Percentiles rank a stretch among this genome's conserved stretches.
Evolutionary conservation across 129 eudicot species (phyloP).

Genomic region (Centella asiatica): DNA sequence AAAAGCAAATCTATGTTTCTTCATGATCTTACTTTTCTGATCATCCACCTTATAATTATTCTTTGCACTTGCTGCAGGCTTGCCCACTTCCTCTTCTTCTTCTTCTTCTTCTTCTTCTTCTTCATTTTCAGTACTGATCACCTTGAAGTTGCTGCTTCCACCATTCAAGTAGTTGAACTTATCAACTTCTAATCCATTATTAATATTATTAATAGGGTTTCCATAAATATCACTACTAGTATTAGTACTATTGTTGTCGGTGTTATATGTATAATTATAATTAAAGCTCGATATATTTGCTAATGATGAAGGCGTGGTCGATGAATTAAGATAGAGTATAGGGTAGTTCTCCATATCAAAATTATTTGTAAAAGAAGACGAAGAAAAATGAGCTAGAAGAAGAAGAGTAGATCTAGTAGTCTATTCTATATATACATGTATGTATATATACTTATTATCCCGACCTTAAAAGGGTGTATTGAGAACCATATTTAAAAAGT

Average conservation of each 20-base stretch:
- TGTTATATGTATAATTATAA: no score
- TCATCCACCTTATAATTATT: no score
- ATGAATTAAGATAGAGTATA: conserved; percentile 1
- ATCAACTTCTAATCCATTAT: not conserved
- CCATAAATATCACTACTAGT: not conserved
- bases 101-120: conserved; percentile 19
- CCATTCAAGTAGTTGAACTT: not conserved
- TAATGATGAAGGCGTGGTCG: not conserved
- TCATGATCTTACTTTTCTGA: conserved; percentile 19
- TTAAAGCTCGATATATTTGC: no score
- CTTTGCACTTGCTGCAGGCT: no score
- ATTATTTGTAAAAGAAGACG: not conserved
- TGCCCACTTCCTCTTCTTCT: conserved; percentile 28
- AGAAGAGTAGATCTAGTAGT: not conserved
- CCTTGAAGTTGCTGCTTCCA: conserved; percentile 4
- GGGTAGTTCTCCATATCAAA: not conserved
- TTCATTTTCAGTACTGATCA: not conserved
- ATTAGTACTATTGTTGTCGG: not conserved
- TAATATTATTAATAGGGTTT: no score
- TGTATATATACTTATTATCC: no score
- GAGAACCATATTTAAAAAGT: no score
- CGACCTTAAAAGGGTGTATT: no score
- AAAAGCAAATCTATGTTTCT: conserved; percentile 44
- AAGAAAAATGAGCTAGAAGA: not conserved
- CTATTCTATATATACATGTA: not conserved